Evolutionary conservation across 2,329 filamentous ascomycete genomes (phyloP).

Genomic region (Colletotrichum truncatum): DNA sequence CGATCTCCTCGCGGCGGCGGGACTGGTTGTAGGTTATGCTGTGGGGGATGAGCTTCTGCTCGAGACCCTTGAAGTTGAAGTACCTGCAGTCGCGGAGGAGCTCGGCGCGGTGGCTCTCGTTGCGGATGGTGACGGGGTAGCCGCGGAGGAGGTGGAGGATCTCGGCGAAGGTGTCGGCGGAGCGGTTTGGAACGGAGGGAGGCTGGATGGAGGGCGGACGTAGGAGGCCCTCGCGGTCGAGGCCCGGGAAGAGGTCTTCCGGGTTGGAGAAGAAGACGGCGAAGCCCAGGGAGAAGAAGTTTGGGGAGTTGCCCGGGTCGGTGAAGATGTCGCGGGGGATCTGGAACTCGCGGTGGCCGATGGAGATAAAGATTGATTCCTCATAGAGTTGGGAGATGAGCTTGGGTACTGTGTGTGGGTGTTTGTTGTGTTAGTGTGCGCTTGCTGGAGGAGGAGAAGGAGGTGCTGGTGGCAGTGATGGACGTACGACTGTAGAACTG

Average conservation of each 20-base stretch:
- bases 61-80: conserved; percentile 90
- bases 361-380: conserved; percentile 90
- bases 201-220: conserved; percentile 88
- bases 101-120: conserved; percentile 79
- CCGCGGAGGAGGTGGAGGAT: conserved; percentile 84
- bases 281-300: conserved; percentile 94
- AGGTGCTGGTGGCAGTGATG: not conserved
- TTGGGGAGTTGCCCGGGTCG: conserved; percentile 87
- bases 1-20: conserved; percentile 76
- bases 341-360: conserved; percentile 87
- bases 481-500: conserved; percentile 87
- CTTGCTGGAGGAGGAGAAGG: not conserved
- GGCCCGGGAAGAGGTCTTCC: conserved; percentile 83
- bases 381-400: conserved; percentile 92
- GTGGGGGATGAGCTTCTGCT: conserved; percentile 86
- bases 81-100: conserved; percentile 89
- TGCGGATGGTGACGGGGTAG: conserved; percentile 80
- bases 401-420: conserved; percentile 72
- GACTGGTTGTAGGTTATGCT: conserved; percentile 78
- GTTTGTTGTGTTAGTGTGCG: not conserved
- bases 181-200: conserved; percentile 81
- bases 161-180: conserved; percentile 85
- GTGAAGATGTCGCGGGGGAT: conserved; percentile 90
- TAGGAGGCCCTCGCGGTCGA: conserved; percentile 80
- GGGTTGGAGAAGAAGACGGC: conserved; percentile 86